Evolutionary conservation across 1,284 basidiomycete genomes (phyloP).

Genomic region (Marasmius oreades): DNA sequence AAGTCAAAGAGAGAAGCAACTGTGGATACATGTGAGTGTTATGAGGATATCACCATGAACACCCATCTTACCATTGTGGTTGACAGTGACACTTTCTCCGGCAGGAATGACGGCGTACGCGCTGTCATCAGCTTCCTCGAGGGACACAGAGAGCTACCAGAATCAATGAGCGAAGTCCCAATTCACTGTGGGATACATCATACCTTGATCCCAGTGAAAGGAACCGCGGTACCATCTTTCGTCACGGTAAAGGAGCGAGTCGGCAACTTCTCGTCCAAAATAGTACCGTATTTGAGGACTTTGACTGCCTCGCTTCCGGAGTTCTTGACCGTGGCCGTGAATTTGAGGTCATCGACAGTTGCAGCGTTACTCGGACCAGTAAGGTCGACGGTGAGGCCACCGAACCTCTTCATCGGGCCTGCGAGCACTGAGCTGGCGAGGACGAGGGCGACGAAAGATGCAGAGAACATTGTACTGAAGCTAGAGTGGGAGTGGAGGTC

Average conservation of each 20-base stretch:
- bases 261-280: slow-evolving; percentile 37
- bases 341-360: slow-evolving; percentile 36
- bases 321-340: slow-evolving; percentile 37
- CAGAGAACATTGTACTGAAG: slow-evolving; percentile 3
- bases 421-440: slow-evolving; percentile 27
- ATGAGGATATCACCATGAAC: neutral
- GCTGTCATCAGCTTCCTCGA: slow-evolving; percentile 27
- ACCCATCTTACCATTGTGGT: slow-evolving; percentile 30
- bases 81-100: slow-evolving; percentile 35
- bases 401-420: slow-evolving; percentile 27
- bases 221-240: slow-evolving; percentile 33
- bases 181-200: neutral
- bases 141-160: neutral
- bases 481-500: neutral
- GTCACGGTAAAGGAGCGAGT: slow-evolving; percentile 42
- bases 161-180: neutral
- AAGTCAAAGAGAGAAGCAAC: slow-evolving; percentile 35
- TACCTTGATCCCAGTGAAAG: slow-evolving; percentile 42
- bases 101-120: slow-evolving; percentile 37
- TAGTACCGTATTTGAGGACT: slow-evolving; percentile 39
- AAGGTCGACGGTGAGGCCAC: slow-evolving; percentile 29
- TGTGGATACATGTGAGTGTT: slow-evolving; percentile 9
- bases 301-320: slow-evolving; percentile 33
- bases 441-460: slow-evolving; percentile 24
- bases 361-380: slow-evolving; percentile 27